Evolutionary conservation across 345 rosid species (phyloP), one percentile per base, ranked within the genome.

Genomic region (Corchorus olitorius): DNA sequence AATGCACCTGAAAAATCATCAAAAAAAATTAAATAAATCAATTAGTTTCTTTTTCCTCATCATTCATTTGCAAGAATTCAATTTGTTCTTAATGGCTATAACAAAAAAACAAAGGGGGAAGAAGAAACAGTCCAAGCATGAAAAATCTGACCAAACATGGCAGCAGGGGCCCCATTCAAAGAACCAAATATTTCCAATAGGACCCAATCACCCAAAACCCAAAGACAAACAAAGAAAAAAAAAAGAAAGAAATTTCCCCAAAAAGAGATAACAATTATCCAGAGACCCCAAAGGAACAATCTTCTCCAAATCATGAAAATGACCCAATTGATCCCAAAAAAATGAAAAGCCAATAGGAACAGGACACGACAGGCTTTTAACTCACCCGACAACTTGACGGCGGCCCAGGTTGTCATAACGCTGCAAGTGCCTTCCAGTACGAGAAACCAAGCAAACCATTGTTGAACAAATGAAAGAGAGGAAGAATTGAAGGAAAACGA

Each of bases 331-430:
- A 27, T 27, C 27, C 27, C 27, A 27, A 27, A 27, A 27, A 27
- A 27, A 39, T 39, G 20, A 3, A n/a, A 41, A 4, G 5, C 15
- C 45, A 41, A 65, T 4, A 45, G 53, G 34, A 56, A 27, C 14
- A 39, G 34, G 11, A 15, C 14, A 20, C 60, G 3, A 3, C 12
- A 72, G 5, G 27, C 1, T 27, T 27, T 27, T 48, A 5, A 56
- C 90, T 79, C 70, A 92, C 98, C 97, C 98, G 15, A 93, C 98
- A 64, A 93, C 98, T 86, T 77, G 91, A 64, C 98, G 97, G 60
- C 94, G 90, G 43, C 95, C 96, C 75, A 76, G 63, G 54, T 84
- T 50, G 72, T 87, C 88, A 77, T 94, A 88, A 76, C 96, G 83
- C 85, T 94, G 98, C 77, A 79, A 75, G 68, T 89, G 86, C 70